Evolutionary conservation across 768 basidiomycete genomes (phyloP).

Genomic region (Pholiota microspora): DNA sequence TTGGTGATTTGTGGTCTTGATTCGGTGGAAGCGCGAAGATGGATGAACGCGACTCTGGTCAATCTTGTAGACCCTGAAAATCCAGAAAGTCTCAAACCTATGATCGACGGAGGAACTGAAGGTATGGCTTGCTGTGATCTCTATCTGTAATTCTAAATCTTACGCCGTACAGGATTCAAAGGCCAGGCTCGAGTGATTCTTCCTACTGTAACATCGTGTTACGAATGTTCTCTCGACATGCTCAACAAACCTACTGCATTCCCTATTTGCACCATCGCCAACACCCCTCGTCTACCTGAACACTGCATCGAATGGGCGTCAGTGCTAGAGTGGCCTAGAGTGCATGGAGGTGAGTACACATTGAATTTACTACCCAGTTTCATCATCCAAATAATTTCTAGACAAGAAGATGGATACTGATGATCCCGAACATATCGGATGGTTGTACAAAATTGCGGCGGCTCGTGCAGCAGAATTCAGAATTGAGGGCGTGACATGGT

Average conservation of each 20-base stretch:
- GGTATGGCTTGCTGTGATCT: constrained; percentile 43
- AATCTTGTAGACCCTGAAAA: constrained; percentile 92
- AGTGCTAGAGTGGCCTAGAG: constrained; percentile 96
- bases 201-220: constrained; percentile 93
- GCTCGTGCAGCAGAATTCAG: constrained; percentile 91
- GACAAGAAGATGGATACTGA: constrained; percentile 98
- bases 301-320: constrained; percentile 99
- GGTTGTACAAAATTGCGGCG: constrained; percentile 82
- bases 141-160: not conserved
- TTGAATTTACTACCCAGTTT: not conserved
- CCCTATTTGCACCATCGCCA: constrained; percentile 98
- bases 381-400: constrained; percentile 24
- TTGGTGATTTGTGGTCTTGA: constrained; percentile 97
- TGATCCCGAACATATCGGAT: constrained; percentile 93
- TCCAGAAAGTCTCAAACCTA: constrained; percentile 90
- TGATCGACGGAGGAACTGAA: constrained; percentile 99
- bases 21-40: constrained; percentile 93
- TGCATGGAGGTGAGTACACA: constrained; percentile 67
- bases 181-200: constrained; percentile 97
- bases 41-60: constrained; percentile 98
- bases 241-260: constrained; percentile 96
- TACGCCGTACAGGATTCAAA: constrained; percentile 75
- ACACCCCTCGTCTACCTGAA: constrained; percentile 95
- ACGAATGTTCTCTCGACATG: constrained; percentile 98
- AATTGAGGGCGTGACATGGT: constrained; percentile 98